These are phyloP conservation scores for Botrytis byssoidea DNA, from an alignment of 2,329 filamentous ascomycete genomes.

Conservation along the genomic window DNA sequence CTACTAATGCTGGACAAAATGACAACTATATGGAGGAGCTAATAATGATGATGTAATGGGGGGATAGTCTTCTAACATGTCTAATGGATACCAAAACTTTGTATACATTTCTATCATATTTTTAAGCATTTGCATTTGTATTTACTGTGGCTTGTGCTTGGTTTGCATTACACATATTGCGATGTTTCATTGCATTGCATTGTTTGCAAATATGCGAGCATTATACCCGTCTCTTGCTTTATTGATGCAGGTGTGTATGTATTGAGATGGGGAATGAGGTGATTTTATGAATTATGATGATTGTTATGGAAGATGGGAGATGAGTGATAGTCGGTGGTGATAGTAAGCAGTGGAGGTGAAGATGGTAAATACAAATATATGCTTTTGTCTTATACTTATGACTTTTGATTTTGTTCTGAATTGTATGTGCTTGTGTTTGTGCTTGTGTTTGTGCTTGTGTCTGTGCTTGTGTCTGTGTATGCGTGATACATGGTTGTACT, in stretches of 20 bases:
- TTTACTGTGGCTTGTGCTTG: constrained; percentile 3
- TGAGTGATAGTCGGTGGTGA: not conserved
- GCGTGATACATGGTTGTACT: not conserved
- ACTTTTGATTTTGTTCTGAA: not conserved
- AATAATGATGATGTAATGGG: constrained; percentile 16
- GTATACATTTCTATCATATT: constrained; percentile 1
- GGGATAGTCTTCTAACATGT: constrained; percentile 9
- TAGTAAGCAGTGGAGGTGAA: not conserved
- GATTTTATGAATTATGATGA: constrained; percentile 15
- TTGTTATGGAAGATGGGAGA: not conserved
- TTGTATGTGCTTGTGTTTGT: not conserved
- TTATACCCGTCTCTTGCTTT: constrained; percentile 12
- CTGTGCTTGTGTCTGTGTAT: not conserved
- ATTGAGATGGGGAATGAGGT: constrained; percentile 2
- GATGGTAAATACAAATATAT: not conserved
- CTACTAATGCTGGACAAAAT: constrained; percentile 4
- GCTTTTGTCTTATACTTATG: not conserved
- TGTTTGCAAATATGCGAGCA: not conserved
- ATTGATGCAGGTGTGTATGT: constrained; percentile 4
- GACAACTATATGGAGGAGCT: constrained; percentile 10
- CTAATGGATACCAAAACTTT: constrained; percentile 6
- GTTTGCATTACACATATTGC: not conserved
- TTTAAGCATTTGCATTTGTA: constrained; percentile 3
- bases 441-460: not conserved
- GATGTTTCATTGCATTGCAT: not conserved